Base-by-base conservation (phyloP, 2,329 filamentous ascomycete genomes). In the Ophiocordyceps camponoti-leonardi region DNA sequence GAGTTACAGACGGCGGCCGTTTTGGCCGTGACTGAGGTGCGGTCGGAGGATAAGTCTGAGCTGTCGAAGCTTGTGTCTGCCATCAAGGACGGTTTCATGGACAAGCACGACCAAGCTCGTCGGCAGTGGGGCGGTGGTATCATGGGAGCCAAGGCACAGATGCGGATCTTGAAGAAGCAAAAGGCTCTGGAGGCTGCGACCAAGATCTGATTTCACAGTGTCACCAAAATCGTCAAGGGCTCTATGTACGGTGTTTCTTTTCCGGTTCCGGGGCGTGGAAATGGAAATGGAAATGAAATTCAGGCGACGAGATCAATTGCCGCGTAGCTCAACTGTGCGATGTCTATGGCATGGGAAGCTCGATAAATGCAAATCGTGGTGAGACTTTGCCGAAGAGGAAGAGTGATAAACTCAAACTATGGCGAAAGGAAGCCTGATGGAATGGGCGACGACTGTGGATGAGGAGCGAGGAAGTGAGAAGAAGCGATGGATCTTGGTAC, bases 111-210 rank as follows among this genome's bases (percentile, higher is more conserved):
- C 73, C 83, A 87, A 65, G 70, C 77, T 61, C 83, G 86, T 70
- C 81, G 83, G 67, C 85, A 90, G 73, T 98, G 93, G 92, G 92
- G 93, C 74, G 92, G 92, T 79, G 93, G 93, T 71, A 95, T 98
- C 75, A 95, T 98, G 88, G 75, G 92, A 63, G 76, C 81, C 67
- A 98, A 98, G 86, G 88, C 92, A 64, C 79, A 78, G 69, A 77
- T 75, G 70, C 71, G 71, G 62, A 75, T 71, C 52, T 68, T 71
- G 68, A 95, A 94, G 84, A 86, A 86, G 77, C 78, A 83, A 72
- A 95, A 95, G 83, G 87, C 88, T 64, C 63, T 92, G 53, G 92
- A 96, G 72, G 71, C 70, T 63, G 88, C 92, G 66, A 87, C 95
- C 79, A 96, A 96, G 84, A 93, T 98, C 74, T 98, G 93, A 67